phyloP scores from a whole-genome alignment of 306 rosid species.

The Rubus idaeus region DNA sequence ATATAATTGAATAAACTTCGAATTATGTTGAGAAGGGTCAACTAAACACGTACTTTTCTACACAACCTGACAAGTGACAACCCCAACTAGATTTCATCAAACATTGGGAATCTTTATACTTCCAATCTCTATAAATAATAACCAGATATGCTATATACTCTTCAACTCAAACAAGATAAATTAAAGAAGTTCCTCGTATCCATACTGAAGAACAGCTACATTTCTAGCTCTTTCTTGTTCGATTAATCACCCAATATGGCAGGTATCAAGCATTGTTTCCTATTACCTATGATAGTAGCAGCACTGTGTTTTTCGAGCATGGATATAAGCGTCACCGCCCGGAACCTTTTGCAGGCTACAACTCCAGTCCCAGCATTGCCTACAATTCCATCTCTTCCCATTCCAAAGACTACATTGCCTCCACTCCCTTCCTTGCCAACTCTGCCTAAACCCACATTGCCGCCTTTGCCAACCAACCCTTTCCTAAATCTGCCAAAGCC shows the following conservation, averaged over 20 bases:
- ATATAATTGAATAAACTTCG: too few relatives aligned
- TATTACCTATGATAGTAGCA: too few relatives aligned
- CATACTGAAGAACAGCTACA: not conserved
- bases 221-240: not conserved
- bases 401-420: slow-evolving; percentile 12
- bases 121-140: slow-evolving; percentile 7
- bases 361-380: slow-evolving; percentile 17
- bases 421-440: slow-evolving; percentile 12
- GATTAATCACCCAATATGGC: too few relatives aligned
- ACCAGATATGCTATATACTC: not conserved
- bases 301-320: too few relatives aligned
- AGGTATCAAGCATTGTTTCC: too few relatives aligned
- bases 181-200: not conserved
- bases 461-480: slow-evolving; percentile 24
- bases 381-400: slow-evolving; percentile 18
- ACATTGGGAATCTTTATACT: not conserved
- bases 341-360: too few relatives aligned
- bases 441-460: not conserved
- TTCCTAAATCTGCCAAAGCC: slow-evolving; percentile 9
- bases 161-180: slow-evolving; percentile 10
- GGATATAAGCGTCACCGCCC: too few relatives aligned
- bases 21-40: slow-evolving; percentile 11
- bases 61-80: too few relatives aligned
- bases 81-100: slow-evolving; percentile 17
- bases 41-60: slow-evolving; percentile 13